These are phyloP conservation scores for Fusarium hainanense DNA, from an alignment of 2,329 filamentous ascomycete species.

Conservation along the genomic window DNA sequence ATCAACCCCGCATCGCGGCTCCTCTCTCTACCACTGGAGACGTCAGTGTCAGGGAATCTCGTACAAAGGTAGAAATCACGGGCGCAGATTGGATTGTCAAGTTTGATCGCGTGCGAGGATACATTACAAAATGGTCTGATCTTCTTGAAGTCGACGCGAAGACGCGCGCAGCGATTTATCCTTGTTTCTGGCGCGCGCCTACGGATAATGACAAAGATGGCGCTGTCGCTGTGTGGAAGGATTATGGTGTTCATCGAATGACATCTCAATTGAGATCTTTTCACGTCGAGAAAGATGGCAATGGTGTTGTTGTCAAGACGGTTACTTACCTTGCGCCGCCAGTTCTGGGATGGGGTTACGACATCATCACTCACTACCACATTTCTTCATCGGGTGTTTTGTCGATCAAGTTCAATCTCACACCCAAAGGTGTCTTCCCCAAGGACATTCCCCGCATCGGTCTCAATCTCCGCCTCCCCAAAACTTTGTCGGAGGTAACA, in stretches of 20 bases:
- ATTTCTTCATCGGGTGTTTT: neutral
- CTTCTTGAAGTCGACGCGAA: neutral
- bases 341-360: slow-evolving; percentile 17
- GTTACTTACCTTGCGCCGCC: slow-evolving; percentile 4
- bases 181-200: slow-evolving; percentile 18
- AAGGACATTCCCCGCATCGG: slow-evolving; percentile 3
- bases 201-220: slow-evolving; percentile 14
- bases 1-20: accelerated
- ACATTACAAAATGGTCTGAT: slow-evolving; percentile 11
- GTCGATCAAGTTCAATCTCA: neutral
- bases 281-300: neutral
- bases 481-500: neutral
- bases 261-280: slow-evolving; percentile 13
- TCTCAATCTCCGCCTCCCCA: slow-evolving; percentile 5
- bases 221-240: slow-evolving; percentile 1
- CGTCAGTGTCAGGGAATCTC: neutral
- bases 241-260: slow-evolving; percentile 16
- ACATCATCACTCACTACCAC: neutral
- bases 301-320: neutral
- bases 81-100: neutral
- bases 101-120: slow-evolving; percentile 9
- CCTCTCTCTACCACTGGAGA: accelerated
- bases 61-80: neutral
- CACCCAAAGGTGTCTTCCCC: neutral
- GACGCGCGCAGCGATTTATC: neutral